Conservation (phyloP, 179 eudicot species). For the Actinidia polygama region DNA sequence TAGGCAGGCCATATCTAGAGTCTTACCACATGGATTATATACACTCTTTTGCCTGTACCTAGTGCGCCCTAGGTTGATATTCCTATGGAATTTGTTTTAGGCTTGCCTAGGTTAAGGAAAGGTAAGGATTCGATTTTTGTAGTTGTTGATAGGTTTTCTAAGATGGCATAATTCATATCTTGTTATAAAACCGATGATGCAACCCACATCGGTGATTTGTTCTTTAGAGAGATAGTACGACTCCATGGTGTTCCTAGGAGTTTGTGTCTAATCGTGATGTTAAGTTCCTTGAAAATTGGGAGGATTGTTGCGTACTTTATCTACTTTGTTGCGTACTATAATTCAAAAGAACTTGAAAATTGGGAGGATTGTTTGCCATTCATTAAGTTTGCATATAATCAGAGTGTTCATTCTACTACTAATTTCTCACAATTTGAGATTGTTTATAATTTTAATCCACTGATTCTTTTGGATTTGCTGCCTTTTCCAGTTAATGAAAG, state of each 20-base stretch:
- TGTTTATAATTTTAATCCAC: neutral
- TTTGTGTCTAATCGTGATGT: neutral
- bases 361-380: neutral
- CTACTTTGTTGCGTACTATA: too few relatives aligned
- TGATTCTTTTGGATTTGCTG: neutral
- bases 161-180: too few relatives aligned
- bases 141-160: too few relatives aligned
- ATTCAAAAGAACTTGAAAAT: too few relatives aligned
- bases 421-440: neutral
- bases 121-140: too few relatives aligned
- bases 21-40: neutral
- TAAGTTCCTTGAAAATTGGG: neutral
- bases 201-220: neutral
- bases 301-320: too few relatives aligned
- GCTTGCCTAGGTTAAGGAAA: too few relatives aligned
- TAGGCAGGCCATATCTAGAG: conserved; percentile 1
- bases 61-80: neutral
- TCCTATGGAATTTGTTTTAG: too few relatives aligned
- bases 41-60: conserved; percentile 11
- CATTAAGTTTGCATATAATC: neutral
- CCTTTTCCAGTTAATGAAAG: neutral
- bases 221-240: too few relatives aligned
- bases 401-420: neutral
- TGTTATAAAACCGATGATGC: too few relatives aligned
- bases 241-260: conserved; percentile 7